Percentiles rank a stretch among this genome's conserved stretches.
These are phyloP conservation scores for Boletus edulis DNA, from an alignment of 768 basidiomycete genomes.

Conservation along the genomic window DNA sequence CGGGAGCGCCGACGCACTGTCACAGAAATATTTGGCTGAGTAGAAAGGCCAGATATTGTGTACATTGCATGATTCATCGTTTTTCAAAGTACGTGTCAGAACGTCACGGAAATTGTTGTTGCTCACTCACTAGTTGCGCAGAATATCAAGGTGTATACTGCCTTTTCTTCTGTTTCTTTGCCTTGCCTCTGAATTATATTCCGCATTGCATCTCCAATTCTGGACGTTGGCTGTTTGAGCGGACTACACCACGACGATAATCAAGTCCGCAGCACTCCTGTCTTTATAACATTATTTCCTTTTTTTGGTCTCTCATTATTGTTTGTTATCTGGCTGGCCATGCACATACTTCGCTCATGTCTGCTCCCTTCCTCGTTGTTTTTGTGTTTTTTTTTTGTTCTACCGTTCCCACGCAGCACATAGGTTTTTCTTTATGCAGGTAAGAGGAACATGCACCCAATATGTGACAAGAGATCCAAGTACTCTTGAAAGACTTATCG, in stretches of 20 bases:
- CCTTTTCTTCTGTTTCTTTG: conserved; percentile 7
- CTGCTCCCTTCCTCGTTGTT: neutral
- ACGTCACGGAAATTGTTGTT: neutral
- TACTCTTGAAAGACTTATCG: conserved; percentile 26
- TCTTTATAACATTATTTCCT: conserved; percentile 31
- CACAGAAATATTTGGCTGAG: conserved; percentile 45
- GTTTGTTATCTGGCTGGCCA: conserved; percentile 28
- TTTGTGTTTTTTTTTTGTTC: conserved; percentile 21
- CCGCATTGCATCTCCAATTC: conserved; percentile 17
- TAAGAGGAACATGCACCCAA: conserved; percentile 23
- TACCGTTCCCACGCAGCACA: conserved; percentile 12
- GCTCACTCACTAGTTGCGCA: neutral
- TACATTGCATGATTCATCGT: conserved; percentile 10
- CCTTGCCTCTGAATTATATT: conserved; percentile 25
- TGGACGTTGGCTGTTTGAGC: conserved; percentile 15
- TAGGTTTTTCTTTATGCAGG: conserved; percentile 28
- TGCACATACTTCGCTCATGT: conserved; percentile 21
- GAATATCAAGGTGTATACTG: conserved; percentile 21
- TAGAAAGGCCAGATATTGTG: conserved; percentile 3
- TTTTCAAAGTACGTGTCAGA: conserved; percentile 18
- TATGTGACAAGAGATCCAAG: conserved; percentile 23
- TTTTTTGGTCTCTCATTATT: conserved; percentile 17
- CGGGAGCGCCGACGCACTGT: conserved; percentile 49
- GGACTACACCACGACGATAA: conserved; percentile 12
- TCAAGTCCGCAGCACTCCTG: conserved; percentile 17